phyloP scores from a whole-genome alignment of 768 basidiomycete genomes.

The Mycena maculata region DNA sequence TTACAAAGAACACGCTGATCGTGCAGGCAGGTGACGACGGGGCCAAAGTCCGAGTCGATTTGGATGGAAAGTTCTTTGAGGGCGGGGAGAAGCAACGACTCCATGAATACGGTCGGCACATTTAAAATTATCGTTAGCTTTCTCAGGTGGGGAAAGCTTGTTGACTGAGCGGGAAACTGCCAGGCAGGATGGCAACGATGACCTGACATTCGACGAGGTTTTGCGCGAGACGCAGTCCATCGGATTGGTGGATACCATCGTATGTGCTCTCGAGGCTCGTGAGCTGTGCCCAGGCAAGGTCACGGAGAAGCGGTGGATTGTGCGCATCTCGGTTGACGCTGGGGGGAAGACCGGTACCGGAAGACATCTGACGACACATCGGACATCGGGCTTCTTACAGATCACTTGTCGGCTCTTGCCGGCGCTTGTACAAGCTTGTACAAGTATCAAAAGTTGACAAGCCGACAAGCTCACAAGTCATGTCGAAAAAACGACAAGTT shows the following conservation, averaged over 20 bases:
- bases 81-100: not conserved
- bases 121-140: not conserved
- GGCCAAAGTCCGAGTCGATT: not conserved
- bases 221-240: not conserved
- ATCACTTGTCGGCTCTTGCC: no score
- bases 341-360: not conserved
- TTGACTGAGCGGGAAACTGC: not conserved
- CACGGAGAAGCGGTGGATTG: not conserved
- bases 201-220: not conserved
- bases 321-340: not conserved
- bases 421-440: no score
- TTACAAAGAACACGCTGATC: not conserved
- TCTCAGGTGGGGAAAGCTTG: not conserved
- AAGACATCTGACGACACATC: not conserved
- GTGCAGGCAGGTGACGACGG: not conserved
- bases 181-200: not conserved
- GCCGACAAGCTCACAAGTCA: not conserved
- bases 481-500: no score
- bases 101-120: not conserved
- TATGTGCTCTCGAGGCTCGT: not conserved
- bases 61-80: not conserved
- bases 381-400: no score
- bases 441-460: not conserved
- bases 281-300: conserved; percentile 2
- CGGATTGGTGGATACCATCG: not conserved